Conservation (phyloP, 106 monocot genomes). For the Apostasia shenzhenica region DNA sequence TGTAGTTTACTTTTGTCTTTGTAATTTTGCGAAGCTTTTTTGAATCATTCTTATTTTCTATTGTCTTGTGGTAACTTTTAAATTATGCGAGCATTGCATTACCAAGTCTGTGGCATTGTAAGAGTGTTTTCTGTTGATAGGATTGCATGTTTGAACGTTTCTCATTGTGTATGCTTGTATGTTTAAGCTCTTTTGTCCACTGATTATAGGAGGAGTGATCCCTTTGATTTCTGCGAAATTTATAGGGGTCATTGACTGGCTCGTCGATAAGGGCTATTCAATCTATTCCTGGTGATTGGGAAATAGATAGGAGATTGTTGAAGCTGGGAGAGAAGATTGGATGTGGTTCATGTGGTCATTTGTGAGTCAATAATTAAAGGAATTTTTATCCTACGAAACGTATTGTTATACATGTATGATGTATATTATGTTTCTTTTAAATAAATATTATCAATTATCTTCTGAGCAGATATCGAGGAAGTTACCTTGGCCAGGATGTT, state of each 20-base stretch:
- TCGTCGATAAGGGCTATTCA: slow-evolving; percentile 37
- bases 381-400: neutral
- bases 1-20: too few relatives aligned
- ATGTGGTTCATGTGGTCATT: slow-evolving; percentile 71
- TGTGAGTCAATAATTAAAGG: slow-evolving; percentile 42
- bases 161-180: neutral
- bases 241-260: slow-evolving; percentile 52
- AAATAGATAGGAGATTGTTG: slow-evolving; percentile 61
- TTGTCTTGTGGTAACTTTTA: neutral
- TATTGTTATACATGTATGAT: neutral
- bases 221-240: slow-evolving; percentile 7
- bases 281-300: slow-evolving; percentile 39
- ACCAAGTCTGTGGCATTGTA: neutral
- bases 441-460: neutral
- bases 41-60: neutral
- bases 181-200: neutral
- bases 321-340: slow-evolving; percentile 68
- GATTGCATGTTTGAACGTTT: too few relatives aligned
- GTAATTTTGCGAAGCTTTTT: too few relatives aligned
- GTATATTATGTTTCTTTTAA: neutral
- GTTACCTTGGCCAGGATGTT: slow-evolving; percentile 76
- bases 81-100: neutral
- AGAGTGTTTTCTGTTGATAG: neutral
- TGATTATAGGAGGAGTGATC: neutral
- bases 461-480: slow-evolving; percentile 63